A percentile compares a stretch with the other conserved stretches of the same genome.
phyloP scores from a whole-genome alignment of 1,139 yeast genomes.

The Magnusiomyces clavatus region DNA sequence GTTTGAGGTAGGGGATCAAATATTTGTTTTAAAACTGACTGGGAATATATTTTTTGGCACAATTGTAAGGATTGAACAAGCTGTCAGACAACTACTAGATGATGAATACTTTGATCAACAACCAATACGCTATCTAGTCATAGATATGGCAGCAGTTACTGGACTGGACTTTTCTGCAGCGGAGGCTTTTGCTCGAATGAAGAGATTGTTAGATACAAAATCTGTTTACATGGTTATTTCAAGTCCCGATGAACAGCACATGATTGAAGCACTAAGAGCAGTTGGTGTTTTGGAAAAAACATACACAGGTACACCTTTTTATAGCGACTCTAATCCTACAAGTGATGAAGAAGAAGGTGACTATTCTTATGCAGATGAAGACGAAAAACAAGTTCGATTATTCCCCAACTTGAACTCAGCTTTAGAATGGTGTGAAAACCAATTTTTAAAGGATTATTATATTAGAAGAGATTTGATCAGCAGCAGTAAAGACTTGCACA shows the following conservation, averaged over 20 bases:
- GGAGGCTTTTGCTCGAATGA: constrained; percentile 85
- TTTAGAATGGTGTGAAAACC: constrained; percentile 94
- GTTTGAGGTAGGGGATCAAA: constrained; percentile 81
- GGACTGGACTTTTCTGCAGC: constrained; percentile 93
- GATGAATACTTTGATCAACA: constrained; percentile 38
- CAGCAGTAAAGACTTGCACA: constrained; percentile 21
- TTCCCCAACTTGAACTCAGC: constrained; percentile 78
- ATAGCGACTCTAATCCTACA: background rate
- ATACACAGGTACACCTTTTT: constrained; percentile 23
- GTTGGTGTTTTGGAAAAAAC: constrained; percentile 59
- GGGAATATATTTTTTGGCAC: constrained; percentile 93
- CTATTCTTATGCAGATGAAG: constrained; percentile 18
- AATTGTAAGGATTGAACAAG: constrained; percentile 79
- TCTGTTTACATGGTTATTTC: constrained; percentile 68
- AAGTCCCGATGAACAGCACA: constrained; percentile 63
- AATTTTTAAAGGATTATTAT: constrained; percentile 65
- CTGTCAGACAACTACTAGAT: constrained; percentile 61
- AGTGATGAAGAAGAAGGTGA: constrained; percentile 8
- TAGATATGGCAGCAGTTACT: constrained; percentile 78
- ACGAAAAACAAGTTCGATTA: constrained; percentile 41
- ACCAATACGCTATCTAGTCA: constrained; percentile 68
- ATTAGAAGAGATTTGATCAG: constrained; percentile 28
- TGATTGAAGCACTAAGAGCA: constrained; percentile 50
- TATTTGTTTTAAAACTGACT: constrained; percentile 75
- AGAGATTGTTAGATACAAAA: constrained; percentile 65